These are phyloP conservation scores for Fusarium guadeloupense DNA, from an alignment of 2,329 filamentous ascomycete species.

Conservation along the genomic window DNA sequence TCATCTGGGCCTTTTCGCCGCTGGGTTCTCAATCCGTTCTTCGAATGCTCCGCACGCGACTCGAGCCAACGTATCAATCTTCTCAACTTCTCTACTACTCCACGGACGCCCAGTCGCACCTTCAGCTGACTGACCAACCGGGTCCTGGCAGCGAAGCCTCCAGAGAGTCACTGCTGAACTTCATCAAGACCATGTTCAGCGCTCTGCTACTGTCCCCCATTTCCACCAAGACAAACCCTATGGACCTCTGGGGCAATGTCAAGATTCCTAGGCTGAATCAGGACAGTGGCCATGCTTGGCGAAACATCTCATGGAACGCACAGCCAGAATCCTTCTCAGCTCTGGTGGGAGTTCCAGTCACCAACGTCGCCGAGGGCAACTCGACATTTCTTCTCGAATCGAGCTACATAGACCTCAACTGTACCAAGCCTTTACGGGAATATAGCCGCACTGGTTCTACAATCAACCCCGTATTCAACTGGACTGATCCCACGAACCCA, in stretches of 20 bases:
- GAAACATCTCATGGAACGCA: not conserved
- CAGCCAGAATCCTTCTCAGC: conserved; percentile 2
- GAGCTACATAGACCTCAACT: conserved; percentile 14
- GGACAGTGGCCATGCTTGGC: not conserved
- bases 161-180: not conserved
- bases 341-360: conserved; percentile 6
- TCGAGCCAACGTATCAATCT: not conserved
- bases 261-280: conserved; percentile 13
- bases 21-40: conserved; percentile 1
- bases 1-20: not conserved
- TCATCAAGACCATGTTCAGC: not conserved
- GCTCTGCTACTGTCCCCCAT: not conserved
- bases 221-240: not conserved
- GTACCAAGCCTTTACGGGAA: not conserved
- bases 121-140: not conserved
- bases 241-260: conserved; percentile 22
- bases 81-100: not conserved
- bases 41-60: not conserved
- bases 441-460: not conserved
- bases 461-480: not conserved
- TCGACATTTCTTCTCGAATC: conserved; percentile 13
- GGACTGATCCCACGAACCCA: not conserved
- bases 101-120: not conserved
- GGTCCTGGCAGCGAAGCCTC: not conserved
- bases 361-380: conserved; percentile 2